Percentiles rank a stretch among this genome's conserved stretches.
phyloP scores from a whole-genome alignment of 2,329 filamentous ascomycete species.

The Fusarium subglutinans region DNA sequence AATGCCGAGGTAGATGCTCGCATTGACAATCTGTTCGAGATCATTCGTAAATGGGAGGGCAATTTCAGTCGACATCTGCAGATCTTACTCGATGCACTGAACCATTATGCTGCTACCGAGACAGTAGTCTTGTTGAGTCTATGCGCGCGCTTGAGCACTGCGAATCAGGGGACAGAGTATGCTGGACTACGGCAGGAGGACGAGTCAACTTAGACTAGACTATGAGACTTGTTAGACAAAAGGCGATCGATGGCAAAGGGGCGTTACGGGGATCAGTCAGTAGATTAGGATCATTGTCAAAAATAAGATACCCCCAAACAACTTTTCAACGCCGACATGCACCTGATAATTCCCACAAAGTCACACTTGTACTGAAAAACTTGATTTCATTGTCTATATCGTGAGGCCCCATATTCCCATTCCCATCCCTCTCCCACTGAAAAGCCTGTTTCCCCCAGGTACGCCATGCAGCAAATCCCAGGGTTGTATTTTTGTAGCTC shows the following conservation, averaged over 20 bases:
- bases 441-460: slow-evolving; percentile 4
- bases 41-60: slow-evolving; percentile 89
- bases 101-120: slow-evolving; percentile 97
- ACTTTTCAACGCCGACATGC: slow-evolving; percentile 10
- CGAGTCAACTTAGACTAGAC: slow-evolving; percentile 48
- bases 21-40: slow-evolving; percentile 83
- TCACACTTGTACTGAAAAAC: neutral
- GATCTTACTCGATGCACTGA: slow-evolving; percentile 92
- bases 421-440: neutral
- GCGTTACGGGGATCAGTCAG: slow-evolving; percentile 36
- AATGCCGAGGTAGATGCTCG: slow-evolving; percentile 52
- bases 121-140: slow-evolving; percentile 92
- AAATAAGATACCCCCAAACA: slow-evolving; percentile 40
- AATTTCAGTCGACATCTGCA: slow-evolving; percentile 93
- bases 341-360: neutral
- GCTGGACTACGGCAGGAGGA: slow-evolving; percentile 69
- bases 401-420: neutral
- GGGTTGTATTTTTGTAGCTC: slow-evolving; percentile 36
- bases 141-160: slow-evolving; percentile 82
- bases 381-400: slow-evolving; percentile 28
- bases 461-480: slow-evolving; percentile 21
- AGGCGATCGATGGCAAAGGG: neutral
- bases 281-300: slow-evolving; percentile 29
- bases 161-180: slow-evolving; percentile 78
- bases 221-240: neutral